Evolutionary conservation across 768 basidiomycete genomes (phyloP).

Genomic region (Boletus tylopilopsis): DNA sequence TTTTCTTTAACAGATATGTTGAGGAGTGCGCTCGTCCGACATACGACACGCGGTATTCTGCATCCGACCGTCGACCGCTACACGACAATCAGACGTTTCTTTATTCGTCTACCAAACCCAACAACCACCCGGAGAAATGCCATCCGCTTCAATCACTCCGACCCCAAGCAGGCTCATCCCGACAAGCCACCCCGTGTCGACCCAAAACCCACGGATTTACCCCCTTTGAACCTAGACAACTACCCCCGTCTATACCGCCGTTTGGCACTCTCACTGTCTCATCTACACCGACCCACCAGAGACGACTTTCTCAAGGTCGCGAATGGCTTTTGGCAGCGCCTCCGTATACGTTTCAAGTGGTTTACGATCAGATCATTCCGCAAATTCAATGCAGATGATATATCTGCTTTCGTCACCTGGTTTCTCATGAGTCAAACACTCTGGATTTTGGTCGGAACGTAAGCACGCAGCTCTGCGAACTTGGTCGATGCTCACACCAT

Average conservation of each 20-base stretch:
- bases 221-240: conserved; percentile 50
- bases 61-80: conserved; percentile 51
- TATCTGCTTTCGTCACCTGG: conserved; percentile 94
- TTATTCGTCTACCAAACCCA: conserved; percentile 30
- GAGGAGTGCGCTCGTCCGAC: conserved; percentile 19
- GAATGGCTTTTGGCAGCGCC: conserved; percentile 85
- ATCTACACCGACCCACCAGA: conserved; percentile 73
- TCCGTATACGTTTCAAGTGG: conserved; percentile 95
- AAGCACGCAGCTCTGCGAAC: neutral
- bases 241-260: conserved; percentile 80
- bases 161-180: conserved; percentile 8
- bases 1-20: conserved; percentile 8
- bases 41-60: conserved; percentile 21
- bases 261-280: conserved; percentile 76
- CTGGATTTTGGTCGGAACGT: conserved; percentile 90
- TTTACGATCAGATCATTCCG: conserved; percentile 93
- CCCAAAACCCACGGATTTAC: conserved; percentile 16
- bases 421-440: conserved; percentile 93
- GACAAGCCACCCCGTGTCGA: conserved; percentile 7
- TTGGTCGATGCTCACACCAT: conserved; percentile 2
- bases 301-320: conserved; percentile 88
- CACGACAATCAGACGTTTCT: conserved; percentile 54
- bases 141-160: conserved; percentile 16
- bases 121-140: neutral
- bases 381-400: conserved; percentile 93